A percentile compares a stretch with the other conserved stretches of the same genome.
Evolutionary conservation across 768 basidiomycete genomes (phyloP).

Genomic region (Kwoniella dejecticola): DNA sequence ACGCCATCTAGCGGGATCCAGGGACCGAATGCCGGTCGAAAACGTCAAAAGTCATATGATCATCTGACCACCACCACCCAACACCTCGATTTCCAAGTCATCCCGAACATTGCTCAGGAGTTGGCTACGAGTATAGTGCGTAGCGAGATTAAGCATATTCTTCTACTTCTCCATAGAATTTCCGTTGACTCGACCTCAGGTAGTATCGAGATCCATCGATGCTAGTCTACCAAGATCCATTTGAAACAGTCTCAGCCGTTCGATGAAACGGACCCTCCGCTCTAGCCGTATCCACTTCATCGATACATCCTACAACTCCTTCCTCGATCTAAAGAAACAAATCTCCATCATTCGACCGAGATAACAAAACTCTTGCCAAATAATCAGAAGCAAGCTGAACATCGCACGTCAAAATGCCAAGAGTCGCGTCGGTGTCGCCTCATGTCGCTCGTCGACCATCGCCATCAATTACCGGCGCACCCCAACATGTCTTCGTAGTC

Average conservation of each 20-base stretch:
- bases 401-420: constrained; percentile 7
- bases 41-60: not conserved
- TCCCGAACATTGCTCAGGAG: not conserved
- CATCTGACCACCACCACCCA: not conserved
- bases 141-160: constrained; percentile 2
- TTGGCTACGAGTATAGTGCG: too few species aligned
- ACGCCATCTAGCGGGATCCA: too few species aligned
- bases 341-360: constrained; percentile 20
- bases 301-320: too few species aligned
- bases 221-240: too few species aligned
- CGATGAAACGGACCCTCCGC: too few species aligned
- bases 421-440: constrained; percentile 13
- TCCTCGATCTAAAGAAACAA: constrained; percentile 1
- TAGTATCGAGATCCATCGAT: too few species aligned
- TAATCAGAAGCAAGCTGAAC: not conserved
- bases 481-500: constrained; percentile 15
- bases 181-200: not conserved
- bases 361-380: not conserved
- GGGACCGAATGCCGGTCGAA: not conserved
- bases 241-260: too few species aligned
- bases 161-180: not conserved
- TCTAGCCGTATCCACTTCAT: too few species aligned
- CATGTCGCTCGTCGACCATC: constrained; percentile 8
- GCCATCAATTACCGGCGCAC: constrained; percentile 3
- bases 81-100: not conserved